A percentile compares a stretch with the other conserved stretches of the same genome.
These are phyloP conservation scores for Pecoramyces ruminantium DNA, from an alignment of 192 early-diverging fungal genomes.

Conservation along the genomic window DNA sequence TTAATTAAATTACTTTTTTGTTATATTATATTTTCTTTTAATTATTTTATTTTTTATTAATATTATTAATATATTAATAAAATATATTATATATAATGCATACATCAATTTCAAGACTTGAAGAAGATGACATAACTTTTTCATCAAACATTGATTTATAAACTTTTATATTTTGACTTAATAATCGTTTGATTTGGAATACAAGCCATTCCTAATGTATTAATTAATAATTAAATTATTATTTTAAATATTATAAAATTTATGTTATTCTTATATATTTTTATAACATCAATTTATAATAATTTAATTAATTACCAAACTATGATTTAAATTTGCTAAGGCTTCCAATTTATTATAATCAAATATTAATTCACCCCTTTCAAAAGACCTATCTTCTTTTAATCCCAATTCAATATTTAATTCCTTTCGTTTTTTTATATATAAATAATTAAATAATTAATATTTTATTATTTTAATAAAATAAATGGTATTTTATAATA, in stretches of 20 bases:
- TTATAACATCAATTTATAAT: too few relatives aligned
- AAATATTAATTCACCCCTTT: constrained; percentile 65
- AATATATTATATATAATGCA: too few relatives aligned
- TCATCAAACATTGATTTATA: not conserved
- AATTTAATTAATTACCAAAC: constrained; percentile 66
- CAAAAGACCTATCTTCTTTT: constrained; percentile 61
- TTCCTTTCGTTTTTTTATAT: constrained; percentile 26
- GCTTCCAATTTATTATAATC: constrained; percentile 57
- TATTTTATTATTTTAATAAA: too few relatives aligned
- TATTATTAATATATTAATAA: too few relatives aligned
- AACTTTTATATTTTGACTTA: not conserved
- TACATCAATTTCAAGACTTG: not conserved
- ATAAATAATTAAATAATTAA: too few relatives aligned
- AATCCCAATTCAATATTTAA: constrained; percentile 53
- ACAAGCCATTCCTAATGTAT: not conserved
- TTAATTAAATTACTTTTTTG: too few relatives aligned
- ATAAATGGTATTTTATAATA: too few relatives aligned
- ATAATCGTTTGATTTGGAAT: not conserved
- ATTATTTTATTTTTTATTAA: too few relatives aligned
- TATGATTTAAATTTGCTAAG: constrained; percentile 62
- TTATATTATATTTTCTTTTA: too few relatives aligned
- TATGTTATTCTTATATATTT: not conserved
- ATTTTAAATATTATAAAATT: too few relatives aligned
- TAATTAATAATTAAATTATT: not conserved
- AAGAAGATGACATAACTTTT: not conserved